Evolutionary conservation across 805 yeast genomes (phyloP).

Genomic region (Saccharomyces mikatae): DNA sequence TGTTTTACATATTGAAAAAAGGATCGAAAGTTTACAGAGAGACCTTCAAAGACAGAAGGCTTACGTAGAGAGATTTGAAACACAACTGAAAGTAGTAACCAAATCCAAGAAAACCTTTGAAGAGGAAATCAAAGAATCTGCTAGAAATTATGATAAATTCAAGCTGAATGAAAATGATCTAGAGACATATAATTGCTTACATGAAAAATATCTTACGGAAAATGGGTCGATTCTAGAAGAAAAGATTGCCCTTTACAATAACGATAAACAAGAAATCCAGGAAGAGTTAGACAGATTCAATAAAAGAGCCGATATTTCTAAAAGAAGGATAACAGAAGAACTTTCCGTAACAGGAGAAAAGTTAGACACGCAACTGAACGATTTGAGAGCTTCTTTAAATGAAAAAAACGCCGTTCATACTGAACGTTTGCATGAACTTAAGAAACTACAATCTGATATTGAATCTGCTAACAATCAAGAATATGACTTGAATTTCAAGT

Average conservation of each 20-base stretch:
- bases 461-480: constrained; percentile 41
- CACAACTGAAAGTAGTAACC: constrained; percentile 41
- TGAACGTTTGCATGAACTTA: constrained; percentile 29
- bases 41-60: constrained; percentile 49
- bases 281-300: constrained; percentile 33
- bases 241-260: constrained; percentile 34
- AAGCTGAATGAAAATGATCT: constrained; percentile 44
- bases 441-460: constrained; percentile 33
- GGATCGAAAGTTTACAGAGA: constrained; percentile 40
- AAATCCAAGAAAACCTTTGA: constrained; percentile 34
- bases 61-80: constrained; percentile 35
- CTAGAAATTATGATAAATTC: constrained; percentile 26
- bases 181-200: constrained; percentile 48
- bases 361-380: constrained; percentile 25
- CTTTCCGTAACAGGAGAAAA: constrained; percentile 30
- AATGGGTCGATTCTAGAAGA: constrained; percentile 55
- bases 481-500: constrained; percentile 50
- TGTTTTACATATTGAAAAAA: constrained; percentile 38
- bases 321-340: constrained; percentile 29
- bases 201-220: constrained; percentile 46
- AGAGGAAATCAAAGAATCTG: constrained; percentile 23
- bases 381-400: constrained; percentile 31
- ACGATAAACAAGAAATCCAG: constrained; percentile 39
- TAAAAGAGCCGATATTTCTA: constrained; percentile 31
- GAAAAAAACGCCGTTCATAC: constrained; percentile 30